phyloP scores from a whole-genome alignment of 192 early-diverging fungal genomes.

The Gaertneriomyces semiglobifer region DNA sequence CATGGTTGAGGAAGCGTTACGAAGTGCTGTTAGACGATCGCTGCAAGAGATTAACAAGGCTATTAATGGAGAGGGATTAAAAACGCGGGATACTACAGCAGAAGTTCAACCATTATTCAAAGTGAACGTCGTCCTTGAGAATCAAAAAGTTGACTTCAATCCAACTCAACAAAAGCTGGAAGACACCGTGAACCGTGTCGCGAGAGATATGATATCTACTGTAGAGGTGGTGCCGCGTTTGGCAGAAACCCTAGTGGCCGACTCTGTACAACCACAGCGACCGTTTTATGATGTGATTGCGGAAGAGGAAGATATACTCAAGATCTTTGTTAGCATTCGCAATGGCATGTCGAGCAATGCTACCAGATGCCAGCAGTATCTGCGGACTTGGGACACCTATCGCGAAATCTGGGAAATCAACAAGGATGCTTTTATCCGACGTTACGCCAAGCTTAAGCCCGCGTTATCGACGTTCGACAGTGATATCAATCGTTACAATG shows the following conservation, averaged over 20 bases:
- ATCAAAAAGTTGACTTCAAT: conserved; percentile 59
- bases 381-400: conserved; percentile 64
- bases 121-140: conserved; percentile 60
- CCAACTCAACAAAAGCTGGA: conserved; percentile 52
- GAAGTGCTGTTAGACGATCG: conserved; percentile 50
- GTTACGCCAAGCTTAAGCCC: conserved; percentile 65
- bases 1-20: conserved; percentile 53
- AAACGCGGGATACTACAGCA: conserved; percentile 46
- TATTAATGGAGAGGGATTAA: conserved; percentile 59
- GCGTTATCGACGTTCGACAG: conserved; percentile 63
- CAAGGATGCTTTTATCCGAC: conserved; percentile 64
- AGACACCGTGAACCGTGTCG: conserved; percentile 53
- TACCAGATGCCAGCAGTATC: conserved; percentile 54
- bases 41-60: conserved; percentile 58
- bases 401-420: conserved; percentile 71
- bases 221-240: conserved; percentile 51
- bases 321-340: conserved; percentile 57
- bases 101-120: conserved; percentile 65
- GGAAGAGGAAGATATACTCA: conserved; percentile 59
- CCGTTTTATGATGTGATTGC: conserved; percentile 54
- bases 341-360: conserved; percentile 60
- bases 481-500: conserved; percentile 66
- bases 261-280: conserved; percentile 21
- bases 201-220: conserved; percentile 59
- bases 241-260: conserved; percentile 33